phyloP scores from a whole-genome alignment of 495 filamentous ascomycete genomes.

The Aspergillus cavernicola region DNA sequence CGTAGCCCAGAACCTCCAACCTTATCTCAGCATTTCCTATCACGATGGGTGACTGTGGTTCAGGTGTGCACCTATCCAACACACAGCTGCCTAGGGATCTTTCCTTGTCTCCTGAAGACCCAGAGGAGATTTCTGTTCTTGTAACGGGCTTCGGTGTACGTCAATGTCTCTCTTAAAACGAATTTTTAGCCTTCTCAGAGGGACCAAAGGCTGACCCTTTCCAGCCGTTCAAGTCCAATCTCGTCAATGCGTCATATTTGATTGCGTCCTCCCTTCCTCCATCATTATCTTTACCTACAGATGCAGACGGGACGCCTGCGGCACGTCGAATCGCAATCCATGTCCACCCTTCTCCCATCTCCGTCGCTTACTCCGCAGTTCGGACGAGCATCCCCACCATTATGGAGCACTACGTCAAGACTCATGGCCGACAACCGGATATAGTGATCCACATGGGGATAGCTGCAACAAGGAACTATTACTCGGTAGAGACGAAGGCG shows the following conservation, averaged over 20 bases:
- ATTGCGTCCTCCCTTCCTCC: conserved; percentile 54
- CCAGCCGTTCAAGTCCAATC: conserved; percentile 65
- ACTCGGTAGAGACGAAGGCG: conserved; percentile 65
- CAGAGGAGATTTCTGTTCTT: conserved; percentile 58
- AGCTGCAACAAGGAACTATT: conserved; percentile 64
- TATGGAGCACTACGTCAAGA: conserved; percentile 33
- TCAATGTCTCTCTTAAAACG: conserved; percentile 20
- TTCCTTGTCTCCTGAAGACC: conserved; percentile 12
- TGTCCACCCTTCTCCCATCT: conserved; percentile 62
- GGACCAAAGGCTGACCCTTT: conserved; percentile 8
- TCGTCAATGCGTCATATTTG: conserved; percentile 69
- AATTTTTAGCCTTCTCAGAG: conserved; percentile 6
- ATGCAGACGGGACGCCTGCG: conserved; percentile 5
- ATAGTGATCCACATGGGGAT: conserved; percentile 77
- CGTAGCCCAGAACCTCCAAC: too few species aligned
- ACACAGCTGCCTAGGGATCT: conserved; percentile 16
- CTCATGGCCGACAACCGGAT: conserved; percentile 52
- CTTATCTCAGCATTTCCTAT: not conserved
- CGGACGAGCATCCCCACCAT: conserved; percentile 58
- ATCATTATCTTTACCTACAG: conserved; percentile 26
- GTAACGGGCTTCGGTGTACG: conserved; percentile 73
- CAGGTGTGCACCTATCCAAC: conserved; percentile 16
- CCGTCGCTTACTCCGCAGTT: conserved; percentile 65
- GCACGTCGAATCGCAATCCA: conserved; percentile 59
- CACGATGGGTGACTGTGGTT: conserved; percentile 42